phyloP scores from a whole-genome alignment of 805 yeast species.

The Pichia membranifaciens region DNA sequence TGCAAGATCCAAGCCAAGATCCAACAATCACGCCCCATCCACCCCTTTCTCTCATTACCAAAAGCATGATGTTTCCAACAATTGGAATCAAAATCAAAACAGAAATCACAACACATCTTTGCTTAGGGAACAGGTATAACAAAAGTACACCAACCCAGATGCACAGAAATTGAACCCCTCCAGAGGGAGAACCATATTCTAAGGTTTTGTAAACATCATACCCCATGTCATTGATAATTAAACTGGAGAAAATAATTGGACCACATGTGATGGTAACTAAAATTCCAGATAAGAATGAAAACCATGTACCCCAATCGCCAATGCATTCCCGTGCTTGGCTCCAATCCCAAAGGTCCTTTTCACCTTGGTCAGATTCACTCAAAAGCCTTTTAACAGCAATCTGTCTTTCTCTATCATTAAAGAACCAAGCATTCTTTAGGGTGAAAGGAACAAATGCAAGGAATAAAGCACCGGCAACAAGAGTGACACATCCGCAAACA shows the following conservation, averaged over 20 bases:
- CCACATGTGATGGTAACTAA: conserved; percentile 41
- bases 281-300: conserved; percentile 39
- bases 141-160: conserved; percentile 24
- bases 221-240: conserved; percentile 30
- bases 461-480: conserved; percentile 23
- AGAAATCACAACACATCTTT: conserved; percentile 19
- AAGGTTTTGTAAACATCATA: conserved; percentile 24
- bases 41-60: conserved; percentile 11
- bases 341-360: conserved; percentile 47
- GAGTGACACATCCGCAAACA: conserved; percentile 51
- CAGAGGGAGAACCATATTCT: conserved; percentile 27
- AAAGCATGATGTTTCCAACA: conserved; percentile 20
- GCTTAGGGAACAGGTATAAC: conserved; percentile 19
- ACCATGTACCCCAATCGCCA: conserved; percentile 46
- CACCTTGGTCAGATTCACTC: conserved; percentile 30
- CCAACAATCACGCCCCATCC: conserved; percentile 22
- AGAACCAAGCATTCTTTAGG: conserved; percentile 41
- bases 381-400: conserved; percentile 48
- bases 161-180: conserved; percentile 26
- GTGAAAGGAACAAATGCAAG: conserved; percentile 33
- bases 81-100: conserved; percentile 20
- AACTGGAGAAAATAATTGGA: conserved; percentile 31
- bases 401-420: conserved; percentile 35
- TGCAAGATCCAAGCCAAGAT: conserved; percentile 21
- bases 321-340: conserved; percentile 51